Conservation (phyloP, 192 early-diverging fungal species). For the Dissophora ornata region DNA sequence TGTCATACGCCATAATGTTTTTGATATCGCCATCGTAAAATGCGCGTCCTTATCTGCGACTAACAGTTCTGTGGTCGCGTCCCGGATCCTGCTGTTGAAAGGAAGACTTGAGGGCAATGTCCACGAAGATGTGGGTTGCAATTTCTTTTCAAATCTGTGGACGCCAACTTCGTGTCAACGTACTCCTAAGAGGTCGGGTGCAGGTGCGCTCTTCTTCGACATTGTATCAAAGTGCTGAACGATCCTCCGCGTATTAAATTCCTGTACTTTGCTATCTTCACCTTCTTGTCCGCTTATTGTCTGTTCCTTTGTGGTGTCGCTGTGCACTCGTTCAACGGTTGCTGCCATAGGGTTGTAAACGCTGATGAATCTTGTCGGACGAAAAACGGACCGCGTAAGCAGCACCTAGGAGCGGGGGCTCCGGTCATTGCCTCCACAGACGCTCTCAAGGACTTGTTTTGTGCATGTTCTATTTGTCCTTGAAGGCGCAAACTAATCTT, state of each 20-base stretch:
- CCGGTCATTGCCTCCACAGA: conserved; percentile 8
- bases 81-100: not conserved
- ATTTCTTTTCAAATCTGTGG: conserved; percentile 10
- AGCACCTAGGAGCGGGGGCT: not conserved
- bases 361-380: conserved; percentile 4
- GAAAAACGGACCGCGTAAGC: not conserved
- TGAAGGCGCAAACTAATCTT: no score
- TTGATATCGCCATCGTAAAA: not conserved
- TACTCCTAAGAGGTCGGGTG: not conserved
- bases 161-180: conserved; percentile 5
- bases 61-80: not conserved
- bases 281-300: not conserved
- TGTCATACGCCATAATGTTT: not conserved
- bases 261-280: not conserved
- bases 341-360: not conserved
- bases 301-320: not conserved
- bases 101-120: not conserved
- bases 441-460: conserved; percentile 20
- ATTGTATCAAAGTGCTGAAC: conserved; percentile 17
- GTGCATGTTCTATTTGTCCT: conserved; percentile 23
- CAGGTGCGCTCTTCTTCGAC: not conserved
- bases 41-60: not conserved
- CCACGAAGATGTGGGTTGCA: not conserved
- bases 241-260: conserved; percentile 13
- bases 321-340: not conserved